Evolutionary conservation across 2,329 filamentous ascomycete species (phyloP).

Genomic region (Fusarium camptoceras): DNA sequence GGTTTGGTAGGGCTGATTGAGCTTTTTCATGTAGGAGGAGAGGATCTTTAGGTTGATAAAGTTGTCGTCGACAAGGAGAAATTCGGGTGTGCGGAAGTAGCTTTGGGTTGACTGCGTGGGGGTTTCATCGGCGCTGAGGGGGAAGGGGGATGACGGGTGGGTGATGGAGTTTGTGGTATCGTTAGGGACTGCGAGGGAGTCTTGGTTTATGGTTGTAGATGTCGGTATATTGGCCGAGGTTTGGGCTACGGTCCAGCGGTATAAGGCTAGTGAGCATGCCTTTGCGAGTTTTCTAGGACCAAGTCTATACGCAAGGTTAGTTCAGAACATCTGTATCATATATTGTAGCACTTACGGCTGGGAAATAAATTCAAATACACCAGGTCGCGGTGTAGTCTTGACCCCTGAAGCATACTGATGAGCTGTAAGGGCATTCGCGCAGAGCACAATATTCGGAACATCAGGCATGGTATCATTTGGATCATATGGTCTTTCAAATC

Average conservation of each 20-base stretch:
- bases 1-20: constrained; percentile 46
- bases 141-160: constrained; percentile 15
- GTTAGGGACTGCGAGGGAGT: neutral
- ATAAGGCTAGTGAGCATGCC: constrained; percentile 45
- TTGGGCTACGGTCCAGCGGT: constrained; percentile 43
- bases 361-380: constrained; percentile 54
- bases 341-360: constrained; percentile 49
- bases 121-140: constrained; percentile 18
- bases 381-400: constrained; percentile 28
- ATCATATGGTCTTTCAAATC: neutral
- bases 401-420: constrained; percentile 43
- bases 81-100: constrained; percentile 16
- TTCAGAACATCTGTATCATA: accelerated
- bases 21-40: constrained; percentile 52
- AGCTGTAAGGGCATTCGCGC: constrained; percentile 49
- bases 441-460: constrained; percentile 50
- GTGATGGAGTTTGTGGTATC: neutral
- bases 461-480: neutral
- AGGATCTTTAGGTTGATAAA: constrained; percentile 54
- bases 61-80: constrained; percentile 58
- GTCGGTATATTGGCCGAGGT: constrained; percentile 3
- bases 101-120: neutral
- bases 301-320: constrained; percentile 39
- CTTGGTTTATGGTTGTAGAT: neutral
- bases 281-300: constrained; percentile 55